These are phyloP conservation scores for Linnemannia hyalina DNA, from an alignment of 192 early-diverging fungal genomes.

Conservation along the genomic window DNA sequence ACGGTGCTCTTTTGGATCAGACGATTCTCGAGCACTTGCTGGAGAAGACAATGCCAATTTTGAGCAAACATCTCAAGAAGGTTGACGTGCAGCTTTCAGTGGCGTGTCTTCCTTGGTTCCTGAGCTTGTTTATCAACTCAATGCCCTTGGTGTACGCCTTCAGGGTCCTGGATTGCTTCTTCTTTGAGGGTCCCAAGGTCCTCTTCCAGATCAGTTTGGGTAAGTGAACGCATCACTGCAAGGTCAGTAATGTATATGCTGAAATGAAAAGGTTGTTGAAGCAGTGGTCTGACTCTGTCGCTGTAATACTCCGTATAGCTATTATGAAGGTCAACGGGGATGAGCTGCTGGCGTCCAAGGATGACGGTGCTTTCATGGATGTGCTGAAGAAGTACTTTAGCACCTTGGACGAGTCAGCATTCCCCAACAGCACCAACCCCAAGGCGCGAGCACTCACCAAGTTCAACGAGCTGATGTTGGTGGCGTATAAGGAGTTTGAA, in stretches of 20 bases:
- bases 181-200: slow-evolving; percentile 97
- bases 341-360: slow-evolving; percentile 71
- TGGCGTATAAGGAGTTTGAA: slow-evolving; percentile 93
- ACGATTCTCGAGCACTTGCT: slow-evolving; percentile 93
- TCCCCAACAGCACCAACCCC: slow-evolving; percentile 67
- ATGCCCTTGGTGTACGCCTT: slow-evolving; percentile 92
- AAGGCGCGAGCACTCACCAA: slow-evolving; percentile 74
- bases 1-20: slow-evolving; percentile 96
- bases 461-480: slow-evolving; percentile 93
- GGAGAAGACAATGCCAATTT: slow-evolving; percentile 91
- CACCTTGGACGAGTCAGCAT: slow-evolving; percentile 82
- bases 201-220: slow-evolving; percentile 91
- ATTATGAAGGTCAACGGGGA: slow-evolving; percentile 95
- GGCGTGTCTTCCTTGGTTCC: slow-evolving; percentile 97
- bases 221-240: not conserved
- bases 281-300: slow-evolving; percentile 19
- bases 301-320: slow-evolving; percentile 57
- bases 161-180: slow-evolving; percentile 95
- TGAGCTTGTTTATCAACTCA: slow-evolving; percentile 96
- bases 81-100: slow-evolving; percentile 96
- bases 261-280: not conserved
- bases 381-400: slow-evolving; percentile 90
- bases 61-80: slow-evolving; percentile 86
- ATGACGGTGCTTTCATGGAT: slow-evolving; percentile 86
- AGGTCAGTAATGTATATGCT: not conserved